phyloP scores from a whole-genome alignment of 2,329 filamentous ascomycete species.

The Colletotrichum lini region DNA sequence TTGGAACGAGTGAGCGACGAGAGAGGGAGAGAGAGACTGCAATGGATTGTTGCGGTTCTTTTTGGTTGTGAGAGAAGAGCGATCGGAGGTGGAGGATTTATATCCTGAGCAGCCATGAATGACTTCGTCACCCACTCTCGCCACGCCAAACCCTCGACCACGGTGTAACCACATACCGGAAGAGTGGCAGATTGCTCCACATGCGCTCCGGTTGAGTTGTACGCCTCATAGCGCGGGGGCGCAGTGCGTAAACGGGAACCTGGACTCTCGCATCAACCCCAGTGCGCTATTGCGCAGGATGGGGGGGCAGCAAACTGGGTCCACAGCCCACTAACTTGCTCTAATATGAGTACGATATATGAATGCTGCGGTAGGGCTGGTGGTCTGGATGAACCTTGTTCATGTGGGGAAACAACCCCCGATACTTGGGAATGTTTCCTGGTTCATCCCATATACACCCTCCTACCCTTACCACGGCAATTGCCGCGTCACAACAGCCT shows the following conservation, averaged over 20 bases:
- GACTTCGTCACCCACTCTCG: neutral
- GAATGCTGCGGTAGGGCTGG: conserved; percentile 11
- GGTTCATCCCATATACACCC: conserved; percentile 9
- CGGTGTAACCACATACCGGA: neutral
- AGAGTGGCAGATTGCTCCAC: conserved; percentile 3
- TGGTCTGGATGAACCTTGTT: conserved; percentile 17
- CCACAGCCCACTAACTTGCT: neutral
- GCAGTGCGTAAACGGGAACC: conserved; percentile 7
- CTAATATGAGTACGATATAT: neutral
- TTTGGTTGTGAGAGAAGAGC: neutral
- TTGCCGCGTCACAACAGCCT: conserved; percentile 8
- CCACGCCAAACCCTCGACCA: neutral
- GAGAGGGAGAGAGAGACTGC: neutral
- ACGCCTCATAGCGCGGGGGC: conserved; percentile 34
- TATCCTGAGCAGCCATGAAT: neutral
- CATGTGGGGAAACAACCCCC: conserved; percentile 12
- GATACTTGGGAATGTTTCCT: neutral
- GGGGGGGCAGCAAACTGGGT: neutral
- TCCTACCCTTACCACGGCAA: neutral
- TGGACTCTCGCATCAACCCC: conserved; percentile 22
- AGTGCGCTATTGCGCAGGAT: neutral
- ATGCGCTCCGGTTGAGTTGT: neutral
- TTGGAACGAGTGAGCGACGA: neutral
- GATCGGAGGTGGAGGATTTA: neutral
- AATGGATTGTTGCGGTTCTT: neutral